Base-by-base conservation (phyloP, 805 yeast genomes). In the Danielozyma ontarioensis region DNA sequence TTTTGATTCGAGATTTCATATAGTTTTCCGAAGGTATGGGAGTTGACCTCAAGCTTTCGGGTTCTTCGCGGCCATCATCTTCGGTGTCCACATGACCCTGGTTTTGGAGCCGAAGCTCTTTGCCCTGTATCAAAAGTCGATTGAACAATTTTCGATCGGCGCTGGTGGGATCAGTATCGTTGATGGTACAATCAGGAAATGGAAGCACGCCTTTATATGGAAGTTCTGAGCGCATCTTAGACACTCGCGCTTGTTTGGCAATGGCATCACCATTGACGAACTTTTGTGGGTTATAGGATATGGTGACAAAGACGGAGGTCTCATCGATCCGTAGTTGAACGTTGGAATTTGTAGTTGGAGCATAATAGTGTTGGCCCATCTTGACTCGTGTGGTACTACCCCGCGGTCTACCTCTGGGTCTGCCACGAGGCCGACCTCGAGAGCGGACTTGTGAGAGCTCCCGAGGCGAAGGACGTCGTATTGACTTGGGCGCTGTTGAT, bases 141-240 rank as follows among this genome's bases (percentile, higher is more conserved):
- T 70, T 62, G 47, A 83, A 84, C 13, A 61, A 40, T 11, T 52
- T 53, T 12, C 78, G 57, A 48, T 80, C 88, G 3, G 57, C 47
- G 4, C 48, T 45, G 1, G 70, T 70, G 0, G 95, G 95, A 26
- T 71, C 70, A 0, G 93, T 82, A 39, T 67, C 60, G 32, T 63
- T 62, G 1, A 86, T 82, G 18, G 68, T 71, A 23, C 80, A 77
- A 28, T 81, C 78, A 14, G 73, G 70, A 43, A 73, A 74, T 13
- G 68, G 55, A 13, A 83, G 57, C 0, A 83, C 70, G 0, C 93
- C 93, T 31, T 81, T 61, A 43, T 73, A 83, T 0, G 94, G 93
- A 18, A 78, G 48, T 34, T 80, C 82, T 29, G 22, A 19, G 22
- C 22, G 22, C 8, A 19, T 19, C 6, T 10, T 19, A 6, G 22